Evolutionary conservation across 306 rosid species (phyloP), one percentile per base, ranked within the genome.

Genomic region (Inga laurina): DNA sequence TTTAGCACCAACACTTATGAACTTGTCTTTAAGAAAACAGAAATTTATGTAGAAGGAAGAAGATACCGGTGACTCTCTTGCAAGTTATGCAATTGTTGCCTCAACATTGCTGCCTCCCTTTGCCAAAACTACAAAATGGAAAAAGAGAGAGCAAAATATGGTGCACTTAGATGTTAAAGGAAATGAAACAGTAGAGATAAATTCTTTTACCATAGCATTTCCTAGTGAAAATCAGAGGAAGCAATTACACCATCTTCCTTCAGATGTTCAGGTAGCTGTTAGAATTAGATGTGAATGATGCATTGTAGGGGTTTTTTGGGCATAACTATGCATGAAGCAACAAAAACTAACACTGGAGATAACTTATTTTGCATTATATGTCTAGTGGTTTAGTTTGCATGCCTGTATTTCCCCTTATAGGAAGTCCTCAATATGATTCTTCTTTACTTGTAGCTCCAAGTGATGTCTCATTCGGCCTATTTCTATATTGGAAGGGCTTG

Each of bases 21-120:
- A 66, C 59, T 41, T 62, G 52, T 67, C 34, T 74, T 15, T 22
- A 59, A 74, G 19, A 8, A 44, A 57, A 37, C 22, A 66, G 48
- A 51, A 48, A 51, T 19, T 43, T 21, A 18, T 27, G 62, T 32
- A 76, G 34, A 27, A 51, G 34, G 76, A 52, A 67, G 71, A 52
- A 69, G 49, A 49, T 83, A 83, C 86, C 86, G 72, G 45, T 83
- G 82, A 67, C 67, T 76, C 72, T 83, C 86, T 77, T 77, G 82
- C 82, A 83, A 70, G 65, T 83, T 71, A 46, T 83, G 86, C 78
- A 83, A 57, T 49, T 83, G 82, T 35, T 83, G 86, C 78, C 82
- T 71, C 64, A 83, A 59, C 78, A 77, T 77, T 44, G 86, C 74
- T 77, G 82, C 82, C 79, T 83, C 82, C 66, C 67, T 71, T 77